phyloP scores from a whole-genome alignment of 1,284 basidiomycete species.

The Laetiporus sulphureus region DNA sequence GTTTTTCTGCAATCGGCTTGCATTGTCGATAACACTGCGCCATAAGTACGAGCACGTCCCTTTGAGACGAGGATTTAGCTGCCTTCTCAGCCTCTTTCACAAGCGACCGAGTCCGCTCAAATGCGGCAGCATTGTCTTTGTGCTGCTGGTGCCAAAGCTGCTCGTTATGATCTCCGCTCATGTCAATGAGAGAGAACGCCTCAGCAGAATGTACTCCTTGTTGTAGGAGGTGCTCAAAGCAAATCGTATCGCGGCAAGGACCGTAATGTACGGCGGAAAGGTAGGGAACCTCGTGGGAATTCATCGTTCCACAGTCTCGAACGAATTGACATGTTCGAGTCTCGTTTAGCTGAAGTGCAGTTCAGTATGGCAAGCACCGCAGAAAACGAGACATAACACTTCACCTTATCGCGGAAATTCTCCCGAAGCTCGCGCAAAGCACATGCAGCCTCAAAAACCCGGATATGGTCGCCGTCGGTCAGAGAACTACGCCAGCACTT shows the following conservation, averaged over 20 bases:
- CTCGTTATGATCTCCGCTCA: constrained; percentile 22
- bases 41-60: too few relatives aligned
- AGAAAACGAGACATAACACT: too few relatives aligned
- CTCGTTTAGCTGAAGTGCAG: too few relatives aligned
- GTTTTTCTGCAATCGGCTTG: too few relatives aligned
- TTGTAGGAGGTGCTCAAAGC: constrained; percentile 46
- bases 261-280: constrained; percentile 31
- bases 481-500: constrained; percentile 9
- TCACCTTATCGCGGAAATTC: neutral
- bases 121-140: constrained; percentile 20
- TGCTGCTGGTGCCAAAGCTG: constrained; percentile 42
- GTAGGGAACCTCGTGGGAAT: neutral
- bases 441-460: constrained; percentile 31
- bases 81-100: constrained; percentile 29
- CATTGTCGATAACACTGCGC: neutral
- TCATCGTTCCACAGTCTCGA: too few relatives aligned
- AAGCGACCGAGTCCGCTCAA: constrained; percentile 14
- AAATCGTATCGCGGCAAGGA: constrained; percentile 41
- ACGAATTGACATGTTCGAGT: too few relatives aligned
- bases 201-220: constrained; percentile 44
- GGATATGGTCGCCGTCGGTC: constrained; percentile 3
- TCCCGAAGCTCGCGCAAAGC: constrained; percentile 5
- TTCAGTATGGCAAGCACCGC: too few relatives aligned
- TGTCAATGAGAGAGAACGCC: constrained; percentile 31
- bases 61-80: too few relatives aligned